Conservation (phyloP, 2,329 filamentous ascomycete species). For the Diaporthe amygdali region DNA sequence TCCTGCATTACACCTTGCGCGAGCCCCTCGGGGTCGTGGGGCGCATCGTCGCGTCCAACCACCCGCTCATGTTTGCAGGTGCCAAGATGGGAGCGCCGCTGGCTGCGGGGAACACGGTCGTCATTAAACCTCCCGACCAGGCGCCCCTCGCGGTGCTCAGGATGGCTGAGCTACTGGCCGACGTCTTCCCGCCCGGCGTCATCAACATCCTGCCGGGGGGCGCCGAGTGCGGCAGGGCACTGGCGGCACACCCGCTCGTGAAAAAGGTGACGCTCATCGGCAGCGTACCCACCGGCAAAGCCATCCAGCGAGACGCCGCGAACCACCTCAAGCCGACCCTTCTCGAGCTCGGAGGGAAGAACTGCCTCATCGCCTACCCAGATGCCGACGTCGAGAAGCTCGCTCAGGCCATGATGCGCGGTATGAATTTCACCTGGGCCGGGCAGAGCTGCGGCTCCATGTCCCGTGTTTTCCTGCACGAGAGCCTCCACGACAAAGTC, state of each 20-base stretch:
- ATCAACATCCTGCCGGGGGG: conserved; percentile 64
- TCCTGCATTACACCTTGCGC: conserved; percentile 59
- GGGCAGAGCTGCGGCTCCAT: conserved; percentile 16
- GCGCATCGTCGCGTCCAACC: conserved; percentile 72
- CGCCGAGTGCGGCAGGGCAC: not conserved
- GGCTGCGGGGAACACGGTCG: conserved; percentile 63
- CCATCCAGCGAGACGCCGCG: not conserved
- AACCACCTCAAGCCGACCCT: not conserved
- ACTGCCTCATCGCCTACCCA: not conserved
- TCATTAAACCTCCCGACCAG: conserved; percentile 65
- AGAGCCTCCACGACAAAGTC: not conserved
- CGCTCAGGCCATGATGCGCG: not conserved
- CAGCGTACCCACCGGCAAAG: not conserved
- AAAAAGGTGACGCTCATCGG: conserved; percentile 9
- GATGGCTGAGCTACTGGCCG: conserved; percentile 66
- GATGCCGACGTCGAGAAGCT: conserved; percentile 1
- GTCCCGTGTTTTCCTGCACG: not conserved
- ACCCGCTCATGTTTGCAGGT: conserved; percentile 69
- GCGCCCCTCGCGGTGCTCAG: conserved; percentile 64
- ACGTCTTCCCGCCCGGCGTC: conserved; percentile 77
- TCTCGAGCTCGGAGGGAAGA: conserved; percentile 11
- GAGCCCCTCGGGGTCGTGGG: conserved; percentile 72
- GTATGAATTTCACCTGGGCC: not conserved
- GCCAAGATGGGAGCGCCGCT: conserved; percentile 73
- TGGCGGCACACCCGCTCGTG: not conserved